These are phyloP conservation scores for Scleroderma citrinum DNA, from an alignment of 768 basidiomycete species.

Conservation along the genomic window DNA sequence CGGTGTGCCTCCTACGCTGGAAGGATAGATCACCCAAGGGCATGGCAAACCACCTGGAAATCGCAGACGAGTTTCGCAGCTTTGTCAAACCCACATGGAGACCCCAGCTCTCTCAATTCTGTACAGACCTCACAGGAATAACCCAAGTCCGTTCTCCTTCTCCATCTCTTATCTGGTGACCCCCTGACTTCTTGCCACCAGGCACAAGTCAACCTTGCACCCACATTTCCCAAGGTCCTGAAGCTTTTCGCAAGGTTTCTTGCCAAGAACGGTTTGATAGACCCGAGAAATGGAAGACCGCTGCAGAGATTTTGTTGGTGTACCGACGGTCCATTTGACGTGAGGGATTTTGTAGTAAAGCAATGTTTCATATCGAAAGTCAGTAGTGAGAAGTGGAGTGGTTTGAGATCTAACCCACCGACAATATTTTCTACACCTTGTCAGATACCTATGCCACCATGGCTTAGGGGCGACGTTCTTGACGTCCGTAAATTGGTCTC, in stretches of 20 bases:
- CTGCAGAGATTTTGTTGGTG: constrained; percentile 74
- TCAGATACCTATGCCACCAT: constrained; percentile 63
- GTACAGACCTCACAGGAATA: constrained; percentile 84
- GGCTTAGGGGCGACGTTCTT: constrained; percentile 68
- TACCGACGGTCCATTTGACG: constrained; percentile 77
- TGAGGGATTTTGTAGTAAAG: constrained; percentile 82
- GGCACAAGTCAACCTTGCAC: constrained; percentile 77
- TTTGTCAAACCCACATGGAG: constrained; percentile 88
- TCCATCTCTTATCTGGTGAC: constrained; percentile 1
- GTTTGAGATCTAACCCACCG: constrained; percentile 5
- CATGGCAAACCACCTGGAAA: constrained; percentile 50
- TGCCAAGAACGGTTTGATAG: constrained; percentile 62
- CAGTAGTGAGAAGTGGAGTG: constrained; percentile 16
- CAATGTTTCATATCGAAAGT: constrained; percentile 86
- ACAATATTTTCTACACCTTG: constrained; percentile 9
- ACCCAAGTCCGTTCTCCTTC: constrained; percentile 64
- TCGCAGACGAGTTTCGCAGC: constrained; percentile 78
- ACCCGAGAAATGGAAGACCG: constrained; percentile 47
- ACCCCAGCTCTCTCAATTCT: constrained; percentile 77
- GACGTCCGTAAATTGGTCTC: constrained; percentile 64
- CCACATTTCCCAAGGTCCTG: constrained; percentile 67
- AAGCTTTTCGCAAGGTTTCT: constrained; percentile 61
- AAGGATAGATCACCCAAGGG: constrained; percentile 50
- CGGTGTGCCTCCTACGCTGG: constrained; percentile 87
- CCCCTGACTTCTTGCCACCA: constrained; percentile 29